Evolutionary conservation across 1,139 yeast species (phyloP).

Genomic region (Saccharomyces pastorianus): DNA sequence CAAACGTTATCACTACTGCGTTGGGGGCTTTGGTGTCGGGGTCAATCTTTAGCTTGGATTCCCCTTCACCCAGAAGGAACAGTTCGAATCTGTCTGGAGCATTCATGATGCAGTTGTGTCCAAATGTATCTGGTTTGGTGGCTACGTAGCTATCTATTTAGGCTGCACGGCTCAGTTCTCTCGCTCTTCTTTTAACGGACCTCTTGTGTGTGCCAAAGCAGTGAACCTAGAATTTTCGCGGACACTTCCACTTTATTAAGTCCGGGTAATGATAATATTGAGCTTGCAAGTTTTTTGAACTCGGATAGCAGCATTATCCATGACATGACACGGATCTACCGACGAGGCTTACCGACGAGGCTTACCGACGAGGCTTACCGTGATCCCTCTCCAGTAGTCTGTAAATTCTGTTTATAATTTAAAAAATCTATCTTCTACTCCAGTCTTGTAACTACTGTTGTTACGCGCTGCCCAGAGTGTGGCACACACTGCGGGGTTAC

Average conservation of each 20-base stretch:
- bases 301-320: not conserved
- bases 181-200: not conserved
- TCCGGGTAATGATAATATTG: not conserved
- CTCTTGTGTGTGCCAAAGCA: not conserved
- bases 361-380: not conserved
- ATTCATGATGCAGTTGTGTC: constrained; percentile 48
- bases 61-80: constrained; percentile 95
- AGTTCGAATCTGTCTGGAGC: constrained; percentile 98
- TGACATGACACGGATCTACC: not conserved
- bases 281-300: not conserved
- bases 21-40: constrained; percentile 95
- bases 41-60: constrained; percentile 76
- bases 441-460: not conserved
- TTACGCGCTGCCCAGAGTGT: not conserved
- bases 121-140: not conserved
- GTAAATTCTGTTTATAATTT: not conserved
- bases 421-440: too few relatives aligned
- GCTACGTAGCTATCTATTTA: not conserved
- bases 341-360: too few relatives aligned
- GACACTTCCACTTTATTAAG: not conserved
- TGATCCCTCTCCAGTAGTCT: not conserved
- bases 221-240: not conserved
- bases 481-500: not conserved
- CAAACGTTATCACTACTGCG: constrained; percentile 86
- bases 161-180: not conserved